Conservation (phyloP, 78 protist genomes). For the Dictyostelium capitatum region DNA sequence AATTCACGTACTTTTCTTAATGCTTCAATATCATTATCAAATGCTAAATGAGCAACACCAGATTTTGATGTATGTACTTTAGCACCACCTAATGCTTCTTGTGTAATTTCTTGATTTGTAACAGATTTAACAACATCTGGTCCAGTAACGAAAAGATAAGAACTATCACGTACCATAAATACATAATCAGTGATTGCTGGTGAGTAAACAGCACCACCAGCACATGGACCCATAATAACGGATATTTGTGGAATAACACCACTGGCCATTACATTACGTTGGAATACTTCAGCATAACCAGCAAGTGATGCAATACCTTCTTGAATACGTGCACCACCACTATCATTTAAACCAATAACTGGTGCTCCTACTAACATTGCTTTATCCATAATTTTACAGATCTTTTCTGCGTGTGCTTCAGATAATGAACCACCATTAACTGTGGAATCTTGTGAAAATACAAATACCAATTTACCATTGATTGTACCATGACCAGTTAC, state of each 20-base stretch:
- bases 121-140: constrained; percentile 98
- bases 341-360: constrained; percentile 98
- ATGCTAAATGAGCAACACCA: constrained; percentile 96
- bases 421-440: constrained; percentile 98
- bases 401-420: constrained; percentile 97
- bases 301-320: constrained; percentile 98
- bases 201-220: constrained; percentile 98
- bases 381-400: constrained; percentile 99
- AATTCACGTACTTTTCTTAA: constrained; percentile 86
- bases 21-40: constrained; percentile 95
- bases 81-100: constrained; percentile 98
- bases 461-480: constrained; percentile 96
- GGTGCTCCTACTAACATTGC: constrained; percentile 98
- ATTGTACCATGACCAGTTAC: constrained; percentile 97
- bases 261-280: constrained; percentile 95
- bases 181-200: constrained; percentile 98
- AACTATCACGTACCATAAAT: constrained; percentile 96
- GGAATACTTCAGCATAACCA: constrained; percentile 98
- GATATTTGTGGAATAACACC: constrained; percentile 98
- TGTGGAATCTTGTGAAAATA: constrained; percentile 98
- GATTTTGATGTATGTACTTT: constrained; percentile 91
- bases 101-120: constrained; percentile 92
- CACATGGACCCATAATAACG: constrained; percentile 99
- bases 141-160: constrained; percentile 98
- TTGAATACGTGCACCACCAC: constrained; percentile 99